Evolutionary conservation across 164 flowering plant genomes (phyloP).

Genomic region (Protea cynaroides): DNA sequence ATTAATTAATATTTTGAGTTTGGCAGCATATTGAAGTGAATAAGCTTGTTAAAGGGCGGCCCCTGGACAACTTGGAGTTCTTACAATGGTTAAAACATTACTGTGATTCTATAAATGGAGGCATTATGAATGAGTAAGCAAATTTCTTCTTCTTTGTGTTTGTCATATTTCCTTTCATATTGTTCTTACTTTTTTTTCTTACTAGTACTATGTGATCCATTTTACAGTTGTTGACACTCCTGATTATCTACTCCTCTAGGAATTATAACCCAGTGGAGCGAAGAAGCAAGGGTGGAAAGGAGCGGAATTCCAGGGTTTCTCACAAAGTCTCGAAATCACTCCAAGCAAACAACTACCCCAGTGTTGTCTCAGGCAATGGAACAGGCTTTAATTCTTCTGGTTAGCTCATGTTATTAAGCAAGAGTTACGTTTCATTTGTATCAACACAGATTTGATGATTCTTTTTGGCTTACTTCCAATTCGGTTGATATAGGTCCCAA

Average conservation of each 20-base stretch:
- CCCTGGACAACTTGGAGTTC: slow-evolving; percentile 93
- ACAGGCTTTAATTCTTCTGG: slow-evolving; percentile 28
- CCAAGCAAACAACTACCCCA: slow-evolving; percentile 45
- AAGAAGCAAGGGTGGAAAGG: slow-evolving; percentile 69
- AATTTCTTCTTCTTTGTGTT: neutral
- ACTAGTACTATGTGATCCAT: neutral
- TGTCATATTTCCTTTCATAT: neutral
- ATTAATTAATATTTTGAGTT: slow-evolving; percentile 1
- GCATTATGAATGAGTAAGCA: slow-evolving; percentile 81
- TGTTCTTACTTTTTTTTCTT: neutral
- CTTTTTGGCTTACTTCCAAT: slow-evolving; percentile 1
- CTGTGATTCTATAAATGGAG: slow-evolving; percentile 89
- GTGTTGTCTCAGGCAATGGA: slow-evolving; percentile 27
- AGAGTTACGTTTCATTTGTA: neutral
- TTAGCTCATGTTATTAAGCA: slow-evolving; percentile 16
- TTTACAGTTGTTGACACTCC: neutral
- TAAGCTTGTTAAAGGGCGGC: slow-evolving; percentile 83
- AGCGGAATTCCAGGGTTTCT: slow-evolving; percentile 35
- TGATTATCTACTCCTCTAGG: slow-evolving; percentile 24
- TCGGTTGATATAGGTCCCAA: slow-evolving; percentile 28
- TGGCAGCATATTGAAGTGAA: slow-evolving; percentile 85
- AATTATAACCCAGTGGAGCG: slow-evolving; percentile 88
- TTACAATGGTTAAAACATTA: slow-evolving; percentile 93
- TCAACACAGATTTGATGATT: neutral
- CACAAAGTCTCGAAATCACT: slow-evolving; percentile 54